Conservation (phyloP, 805 yeast genomes). For the Wickerhamiella shivajii region DNA sequence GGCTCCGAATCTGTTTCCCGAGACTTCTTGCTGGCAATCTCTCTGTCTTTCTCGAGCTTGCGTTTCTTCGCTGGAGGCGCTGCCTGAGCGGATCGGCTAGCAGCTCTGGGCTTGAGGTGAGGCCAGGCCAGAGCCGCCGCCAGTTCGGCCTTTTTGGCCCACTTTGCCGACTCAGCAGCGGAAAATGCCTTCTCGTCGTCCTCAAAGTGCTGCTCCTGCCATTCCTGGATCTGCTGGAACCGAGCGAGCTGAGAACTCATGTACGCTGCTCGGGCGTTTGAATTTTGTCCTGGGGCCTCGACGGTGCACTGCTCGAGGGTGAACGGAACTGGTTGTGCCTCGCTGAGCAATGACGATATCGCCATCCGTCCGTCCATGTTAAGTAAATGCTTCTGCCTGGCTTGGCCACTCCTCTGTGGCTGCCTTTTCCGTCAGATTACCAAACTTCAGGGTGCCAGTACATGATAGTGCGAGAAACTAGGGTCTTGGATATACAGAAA, state of each 20-base stretch:
- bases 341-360: constrained; percentile 6
- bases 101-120: constrained; percentile 7
- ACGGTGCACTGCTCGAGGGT: constrained; percentile 4
- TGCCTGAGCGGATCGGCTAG: constrained; percentile 2
- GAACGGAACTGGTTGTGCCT: neutral
- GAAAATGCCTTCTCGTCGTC: constrained; percentile 1
- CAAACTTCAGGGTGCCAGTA: neutral
- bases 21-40: constrained; percentile 3
- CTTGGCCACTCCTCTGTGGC: neutral
- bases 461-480: neutral
- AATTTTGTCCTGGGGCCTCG: constrained; percentile 1
- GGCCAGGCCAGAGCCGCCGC: constrained; percentile 5
- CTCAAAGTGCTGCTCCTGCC: constrained; percentile 2
- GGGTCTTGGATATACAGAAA: neutral
- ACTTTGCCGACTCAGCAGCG: neutral
- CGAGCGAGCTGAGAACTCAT: constrained; percentile 5
- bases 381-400: neutral
- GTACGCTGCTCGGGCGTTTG: constrained; percentile 3
- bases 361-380: constrained; percentile 7
- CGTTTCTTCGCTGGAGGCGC: neutral
- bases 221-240: constrained; percentile 3
- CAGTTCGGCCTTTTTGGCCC: constrained; percentile 2
- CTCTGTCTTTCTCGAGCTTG: neutral
- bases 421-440: constrained; percentile 4
- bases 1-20: neutral